Evolutionary conservation across 768 basidiomycete species (phyloP), one percentile per base, ranked within the genome.

Genomic region (Boletus rubroflammeus): DNA sequence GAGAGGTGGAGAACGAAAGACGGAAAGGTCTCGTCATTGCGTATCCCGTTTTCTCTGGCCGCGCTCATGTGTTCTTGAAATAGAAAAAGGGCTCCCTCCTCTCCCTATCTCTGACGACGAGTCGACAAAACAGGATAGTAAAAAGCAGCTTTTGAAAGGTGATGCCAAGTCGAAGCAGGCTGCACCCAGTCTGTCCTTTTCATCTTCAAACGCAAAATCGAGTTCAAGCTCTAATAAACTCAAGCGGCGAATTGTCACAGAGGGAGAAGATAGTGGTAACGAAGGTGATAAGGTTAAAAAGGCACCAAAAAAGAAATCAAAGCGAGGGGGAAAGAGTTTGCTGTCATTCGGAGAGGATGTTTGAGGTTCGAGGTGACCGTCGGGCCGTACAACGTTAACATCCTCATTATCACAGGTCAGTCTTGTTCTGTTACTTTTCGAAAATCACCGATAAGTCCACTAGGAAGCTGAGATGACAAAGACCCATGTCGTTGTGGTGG

Each of bases 1-100:
- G 79, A 51, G 90, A 96, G 63, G 92, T 79, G 4, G 86, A 90
- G 76, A 86, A 90, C 65, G 78, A 89, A 62, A 77, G 78, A 50
- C 81, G 90, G 51, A 83, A 80, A 78, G 88, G 90, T 90, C 55
- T 47, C 17, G 76, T 62, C 34, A 47, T 51, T 15, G 59, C 36
- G 60, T 43, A 3, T 19, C 17, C 26, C 28, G 3, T 41, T 26
- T n/a, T 38, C 41, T 54, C 38, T 51, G 51, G 3, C 23, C 34
- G 9, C 21, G 19, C 52, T 55, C 32, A 62, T 35, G 36, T n/a
- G 17, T 45, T 31, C n/a, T 55, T 25, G 53, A 19, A 29, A 41
- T 39, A 89, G 87, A 81, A 46, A 84, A 80, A 59, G 87, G 86
- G 0, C 72, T 88, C 0, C 71, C 81, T 15, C 79, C 81, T 15